phyloP scores from a whole-genome alignment of 2,329 filamentous ascomycete genomes.

The Colletotrichum euphorbiae region DNA sequence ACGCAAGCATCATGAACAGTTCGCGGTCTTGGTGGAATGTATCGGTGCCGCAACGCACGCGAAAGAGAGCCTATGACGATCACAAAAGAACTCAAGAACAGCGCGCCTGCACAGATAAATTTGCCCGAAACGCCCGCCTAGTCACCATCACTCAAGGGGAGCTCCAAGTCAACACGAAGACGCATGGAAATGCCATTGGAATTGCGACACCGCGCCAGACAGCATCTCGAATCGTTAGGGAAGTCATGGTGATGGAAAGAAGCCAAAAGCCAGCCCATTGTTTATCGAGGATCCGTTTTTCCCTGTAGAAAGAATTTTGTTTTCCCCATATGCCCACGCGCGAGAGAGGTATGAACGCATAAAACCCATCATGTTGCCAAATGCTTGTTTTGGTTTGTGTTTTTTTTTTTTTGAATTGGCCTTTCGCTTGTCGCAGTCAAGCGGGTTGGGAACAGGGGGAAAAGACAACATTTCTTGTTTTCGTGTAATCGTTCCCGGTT shows the following conservation, averaged over 20 bases:
- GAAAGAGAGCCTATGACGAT: no score
- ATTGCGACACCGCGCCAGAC: conserved; percentile 1
- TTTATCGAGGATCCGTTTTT: conserved; percentile 31
- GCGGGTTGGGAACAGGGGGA: conserved; percentile 9
- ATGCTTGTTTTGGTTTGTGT: conserved; percentile 29
- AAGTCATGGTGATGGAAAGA: conserved; percentile 5
- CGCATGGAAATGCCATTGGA: background rate
- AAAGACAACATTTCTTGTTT: conserved; percentile 3
- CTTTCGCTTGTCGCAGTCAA: conserved; percentile 35
- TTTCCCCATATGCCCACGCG: conserved; percentile 17
- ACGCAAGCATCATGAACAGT: no score
- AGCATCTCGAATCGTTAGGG: background rate
- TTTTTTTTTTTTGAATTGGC: conserved; percentile 28
- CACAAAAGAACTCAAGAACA: no score
- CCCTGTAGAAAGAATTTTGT: conserved; percentile 25
- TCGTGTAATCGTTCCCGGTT: conserved; percentile 36
- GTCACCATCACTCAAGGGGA: background rate
- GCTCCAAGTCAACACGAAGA: no score
- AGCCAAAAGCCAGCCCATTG: conserved; percentile 33
- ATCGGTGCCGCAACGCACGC: no score
- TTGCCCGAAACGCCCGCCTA: no score
- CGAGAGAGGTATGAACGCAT: conserved; percentile 32
- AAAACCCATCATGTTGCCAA: conserved; percentile 8
- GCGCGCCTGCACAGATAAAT: no score
- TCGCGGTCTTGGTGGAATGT: no score